phyloP scores from a whole-genome alignment of 2,329 filamentous ascomycete species.

The Ceratocystiopsis minuta region DNA sequence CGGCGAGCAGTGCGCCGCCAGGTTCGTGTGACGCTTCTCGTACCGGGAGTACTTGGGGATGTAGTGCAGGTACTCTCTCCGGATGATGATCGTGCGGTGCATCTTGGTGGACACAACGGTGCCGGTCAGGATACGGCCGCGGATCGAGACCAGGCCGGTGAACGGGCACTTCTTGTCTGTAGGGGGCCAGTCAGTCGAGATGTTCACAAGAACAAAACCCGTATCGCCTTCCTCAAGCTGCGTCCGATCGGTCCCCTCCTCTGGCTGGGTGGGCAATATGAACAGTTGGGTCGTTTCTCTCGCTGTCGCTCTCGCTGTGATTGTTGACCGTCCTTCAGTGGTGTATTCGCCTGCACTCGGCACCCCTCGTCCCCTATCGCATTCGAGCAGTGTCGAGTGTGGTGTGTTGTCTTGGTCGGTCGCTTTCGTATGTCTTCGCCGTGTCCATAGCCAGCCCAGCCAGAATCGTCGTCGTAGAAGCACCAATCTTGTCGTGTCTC shows the following conservation, averaged over 20 bases:
- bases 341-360: no score
- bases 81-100: conserved; percentile 99
- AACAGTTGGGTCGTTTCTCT: no score
- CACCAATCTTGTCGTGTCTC: no score
- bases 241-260: no score
- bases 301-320: no score
- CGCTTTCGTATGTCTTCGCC: not conserved
- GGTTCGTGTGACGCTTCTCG: conserved; percentile 99
- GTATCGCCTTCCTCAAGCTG: no score
- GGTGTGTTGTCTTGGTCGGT: not conserved
- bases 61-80: conserved; percentile 99
- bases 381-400: not conserved
- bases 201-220: no score
- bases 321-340: not conserved
- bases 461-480: not conserved
- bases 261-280: no score
- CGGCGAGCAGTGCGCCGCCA: conserved; percentile 94
- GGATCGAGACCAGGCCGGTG: conserved; percentile 97
- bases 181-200: not conserved
- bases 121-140: conserved; percentile 98
- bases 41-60: conserved; percentile 99
- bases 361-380: no score
- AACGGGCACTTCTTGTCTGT: conserved; percentile 99
- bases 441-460: no score
- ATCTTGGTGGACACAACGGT: conserved; percentile 99